A percentile compares a stretch with the other conserved stretches of the same genome.
phyloP scores from a whole-genome alignment of 371 early-diverging fungal species.

The Rhizopus microsporus region DNA sequence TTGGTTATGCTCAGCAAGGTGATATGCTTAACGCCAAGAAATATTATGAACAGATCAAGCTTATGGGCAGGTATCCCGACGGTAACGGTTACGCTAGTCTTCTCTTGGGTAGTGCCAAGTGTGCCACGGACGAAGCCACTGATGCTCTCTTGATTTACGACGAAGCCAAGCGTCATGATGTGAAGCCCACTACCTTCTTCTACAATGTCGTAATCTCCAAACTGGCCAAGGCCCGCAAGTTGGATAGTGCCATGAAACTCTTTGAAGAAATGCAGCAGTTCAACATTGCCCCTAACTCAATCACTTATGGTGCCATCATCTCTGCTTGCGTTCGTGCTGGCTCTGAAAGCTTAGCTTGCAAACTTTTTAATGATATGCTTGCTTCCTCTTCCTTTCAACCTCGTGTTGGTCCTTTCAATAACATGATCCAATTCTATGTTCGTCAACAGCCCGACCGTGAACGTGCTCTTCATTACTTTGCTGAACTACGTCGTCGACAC shows the following conservation, averaged over 20 bases:
- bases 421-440: conserved; percentile 70
- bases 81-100: conserved; percentile 54
- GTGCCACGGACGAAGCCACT: conserved; percentile 55
- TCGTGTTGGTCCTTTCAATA: conserved; percentile 60
- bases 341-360: conserved; percentile 52
- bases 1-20: conserved; percentile 58
- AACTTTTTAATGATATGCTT: conserved; percentile 57
- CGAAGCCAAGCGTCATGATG: conserved; percentile 61
- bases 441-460: conserved; percentile 61
- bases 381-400: conserved; percentile 54
- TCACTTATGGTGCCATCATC: conserved; percentile 67
- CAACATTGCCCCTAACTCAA: conserved; percentile 53
- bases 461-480: conserved; percentile 55
- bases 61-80: conserved; percentile 47
- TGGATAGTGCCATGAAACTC: conserved; percentile 54
- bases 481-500: conserved; percentile 49
- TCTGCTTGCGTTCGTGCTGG: conserved; percentile 67
- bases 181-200: conserved; percentile 64
- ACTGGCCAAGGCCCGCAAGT: conserved; percentile 65
- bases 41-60: conserved; percentile 57
- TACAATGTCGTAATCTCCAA: conserved; percentile 69
- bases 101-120: conserved; percentile 50
- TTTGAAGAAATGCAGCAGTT: conserved; percentile 64
- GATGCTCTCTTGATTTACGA: conserved; percentile 61
- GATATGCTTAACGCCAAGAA: conserved; percentile 57